A percentile compares a stretch with the other conserved stretches of the same genome.
phyloP scores from a whole-genome alignment of 805 yeast genomes.

The Cephaloascus fragrans region DNA sequence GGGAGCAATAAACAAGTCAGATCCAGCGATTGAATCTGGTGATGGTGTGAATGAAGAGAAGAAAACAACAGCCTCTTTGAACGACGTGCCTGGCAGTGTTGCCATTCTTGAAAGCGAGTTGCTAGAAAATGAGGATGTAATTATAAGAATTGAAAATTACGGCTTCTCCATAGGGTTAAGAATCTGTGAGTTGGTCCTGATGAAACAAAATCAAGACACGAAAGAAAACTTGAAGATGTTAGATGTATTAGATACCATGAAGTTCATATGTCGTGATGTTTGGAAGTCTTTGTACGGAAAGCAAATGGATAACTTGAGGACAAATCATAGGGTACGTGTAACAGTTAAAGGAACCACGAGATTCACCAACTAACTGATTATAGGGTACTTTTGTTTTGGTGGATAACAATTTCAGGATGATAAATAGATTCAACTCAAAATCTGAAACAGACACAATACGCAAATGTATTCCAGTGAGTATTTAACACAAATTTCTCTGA shows the following conservation, averaged over 20 bases:
- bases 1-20: slow-evolving; percentile 3
- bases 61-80: background rate
- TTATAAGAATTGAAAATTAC: slow-evolving; percentile 51
- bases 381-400: slow-evolving; percentile 67
- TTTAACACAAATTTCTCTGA: background rate
- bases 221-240: slow-evolving; percentile 28
- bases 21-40: background rate
- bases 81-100: slow-evolving; percentile 32
- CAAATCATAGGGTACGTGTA: slow-evolving; percentile 64
- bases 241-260: slow-evolving; percentile 76
- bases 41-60: background rate
- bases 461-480: slow-evolving; percentile 24
- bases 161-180: slow-evolving; percentile 66
- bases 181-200: slow-evolving; percentile 37
- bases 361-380: no score
- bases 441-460: slow-evolving; percentile 33
- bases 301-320: slow-evolving; percentile 85
- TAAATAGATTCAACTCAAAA: slow-evolving; percentile 35
- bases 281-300: slow-evolving; percentile 77
- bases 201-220: slow-evolving; percentile 24
- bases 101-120: slow-evolving; percentile 23
- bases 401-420: slow-evolving; percentile 52
- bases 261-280: slow-evolving; percentile 84
- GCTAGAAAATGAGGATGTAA: slow-evolving; percentile 37
- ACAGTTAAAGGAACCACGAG: no score